Base-by-base conservation (phyloP, 495 filamentous ascomycete species). In the Penicillium ochrochloron region DNA sequence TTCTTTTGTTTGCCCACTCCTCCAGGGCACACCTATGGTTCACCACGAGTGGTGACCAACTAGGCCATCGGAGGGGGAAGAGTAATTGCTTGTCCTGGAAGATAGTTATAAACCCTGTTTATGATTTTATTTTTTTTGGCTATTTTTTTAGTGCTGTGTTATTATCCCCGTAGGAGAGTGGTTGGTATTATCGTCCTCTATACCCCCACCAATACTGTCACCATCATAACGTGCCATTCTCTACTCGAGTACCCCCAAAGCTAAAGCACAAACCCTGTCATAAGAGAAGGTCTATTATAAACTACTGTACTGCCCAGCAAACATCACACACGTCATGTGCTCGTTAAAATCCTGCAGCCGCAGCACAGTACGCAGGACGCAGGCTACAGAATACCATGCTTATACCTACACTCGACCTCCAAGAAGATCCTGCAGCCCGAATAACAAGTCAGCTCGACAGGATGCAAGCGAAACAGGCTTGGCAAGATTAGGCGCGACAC, bases 401-500 rank as follows among this genome's bases (percentile, higher is more conserved):
- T 44, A 9, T 23, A 25, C 19, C 21, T 23, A 14, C 19, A 33
- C 21, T 54, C 53, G 54, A 33, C 48, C 27, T 42, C 12, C 21
- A 29, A 34, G 41, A n/a, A 4, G 42, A 5, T n/a, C 19, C 19
- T 65, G 63, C 58, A 53, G 63, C 42, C 58, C 41, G 3, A 35
- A 61, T 51, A 33, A 31, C 25, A 39, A 60, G 57, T 61, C 41
- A 57, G 57, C 63, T 44, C 46, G 21, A 60, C 61, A 44, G 51
- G 51, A 54, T 35, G 52, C 52, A 19, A 54, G 46, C 3, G 23
- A 15, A 27, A 23, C 21, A 50, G 23, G 5, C 10, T 50, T 33
- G 29, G 5, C 29, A 19, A 12, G 12, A 27, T 29, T 52, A 44
- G 42, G 42, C 42, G n/a, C 42, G 42, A 21, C 42, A 7, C 42